Conservation (phyloP, 306 rosid genomes). For the Astragalus glycyphyllos region DNA sequence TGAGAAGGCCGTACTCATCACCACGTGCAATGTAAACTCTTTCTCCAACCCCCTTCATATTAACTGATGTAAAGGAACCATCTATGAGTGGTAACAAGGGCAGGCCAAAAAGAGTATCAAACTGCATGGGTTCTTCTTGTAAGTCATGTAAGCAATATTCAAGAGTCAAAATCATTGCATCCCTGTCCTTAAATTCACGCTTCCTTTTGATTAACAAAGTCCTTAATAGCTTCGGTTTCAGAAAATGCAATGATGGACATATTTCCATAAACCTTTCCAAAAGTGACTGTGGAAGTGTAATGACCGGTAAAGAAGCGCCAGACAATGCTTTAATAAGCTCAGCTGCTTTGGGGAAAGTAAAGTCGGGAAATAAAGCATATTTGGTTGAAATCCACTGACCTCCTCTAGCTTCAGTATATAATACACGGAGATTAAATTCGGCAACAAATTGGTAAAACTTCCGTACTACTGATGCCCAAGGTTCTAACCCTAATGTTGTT, state of each 20-base stretch:
- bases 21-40: conserved; percentile 87
- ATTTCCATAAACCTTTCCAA: conserved; percentile 82
- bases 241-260: conserved; percentile 84
- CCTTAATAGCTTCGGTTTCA: conserved; percentile 84
- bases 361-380: conserved; percentile 95
- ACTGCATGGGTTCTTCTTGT: conserved; percentile 63
- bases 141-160: conserved; percentile 95
- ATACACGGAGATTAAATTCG: conserved; percentile 71
- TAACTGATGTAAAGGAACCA: conserved; percentile 82
- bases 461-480: conserved; percentile 85
- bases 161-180: conserved; percentile 78
- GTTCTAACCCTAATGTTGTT: conserved; percentile 69
- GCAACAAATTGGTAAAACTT: conserved; percentile 76
- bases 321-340: conserved; percentile 78
- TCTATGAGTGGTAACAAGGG: conserved; percentile 87
- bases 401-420: conserved; percentile 89
- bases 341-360: conserved; percentile 66
- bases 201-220: conserved; percentile 79
- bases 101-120: conserved; percentile 73
- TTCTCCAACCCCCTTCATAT: conserved; percentile 80
- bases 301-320: conserved; percentile 81
- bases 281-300: conserved; percentile 67
- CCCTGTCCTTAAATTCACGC: conserved; percentile 85
- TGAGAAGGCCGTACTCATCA: conserved; percentile 86
- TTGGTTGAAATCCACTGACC: conserved; percentile 95